Percentiles rank a stretch among this genome's conserved stretches.
phyloP scores from a whole-genome alignment of 345 rosid genomes.

The Angophora floribunda region DNA sequence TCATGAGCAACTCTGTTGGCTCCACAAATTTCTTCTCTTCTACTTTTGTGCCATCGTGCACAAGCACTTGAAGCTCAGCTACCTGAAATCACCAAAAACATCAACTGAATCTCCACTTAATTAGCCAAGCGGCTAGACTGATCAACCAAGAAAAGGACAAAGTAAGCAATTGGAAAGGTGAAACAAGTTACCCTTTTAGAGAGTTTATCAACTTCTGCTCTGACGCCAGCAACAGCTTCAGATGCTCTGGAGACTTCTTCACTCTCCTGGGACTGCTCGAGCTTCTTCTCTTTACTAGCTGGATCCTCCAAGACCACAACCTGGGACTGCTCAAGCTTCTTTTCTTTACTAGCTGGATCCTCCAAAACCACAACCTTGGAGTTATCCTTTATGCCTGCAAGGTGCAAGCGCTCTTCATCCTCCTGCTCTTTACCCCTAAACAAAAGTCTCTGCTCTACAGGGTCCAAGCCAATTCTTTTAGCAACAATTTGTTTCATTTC shows the following conservation, averaged over 20 bases:
- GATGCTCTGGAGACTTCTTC: constrained; percentile 39
- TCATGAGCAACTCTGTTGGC: constrained; percentile 80
- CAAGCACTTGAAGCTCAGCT: constrained; percentile 55
- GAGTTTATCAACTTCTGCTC: constrained; percentile 62
- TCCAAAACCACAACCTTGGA: constrained; percentile 58
- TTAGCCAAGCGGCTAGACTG: not conserved
- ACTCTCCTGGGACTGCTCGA: constrained; percentile 17
- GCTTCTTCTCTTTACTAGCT: constrained; percentile 19
- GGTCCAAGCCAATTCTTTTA: constrained; percentile 36
- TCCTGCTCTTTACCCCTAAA: constrained; percentile 79
- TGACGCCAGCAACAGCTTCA: constrained; percentile 38
- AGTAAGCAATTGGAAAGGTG: not conserved
- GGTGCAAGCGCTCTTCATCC: constrained; percentile 41
- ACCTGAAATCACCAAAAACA: constrained; percentile 24
- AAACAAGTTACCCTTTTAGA: constrained; percentile 45
- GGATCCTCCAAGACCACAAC: constrained; percentile 43
- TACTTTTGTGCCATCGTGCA: constrained; percentile 54
- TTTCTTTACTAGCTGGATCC: not conserved
- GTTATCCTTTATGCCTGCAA: constrained; percentile 59
- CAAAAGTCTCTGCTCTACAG: constrained; percentile 36
- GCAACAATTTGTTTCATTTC: constrained; percentile 51
- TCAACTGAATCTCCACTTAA: not conserved
- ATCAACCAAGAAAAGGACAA: not conserved
- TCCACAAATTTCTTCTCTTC: constrained; percentile 49
- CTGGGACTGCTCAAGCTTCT: constrained; percentile 14